A percentile compares a stretch with the other conserved stretches of the same genome.
Evolutionary conservation across 75 land plant genomes (phyloP).

Genomic region (Pinus tabuliformis): DNA sequence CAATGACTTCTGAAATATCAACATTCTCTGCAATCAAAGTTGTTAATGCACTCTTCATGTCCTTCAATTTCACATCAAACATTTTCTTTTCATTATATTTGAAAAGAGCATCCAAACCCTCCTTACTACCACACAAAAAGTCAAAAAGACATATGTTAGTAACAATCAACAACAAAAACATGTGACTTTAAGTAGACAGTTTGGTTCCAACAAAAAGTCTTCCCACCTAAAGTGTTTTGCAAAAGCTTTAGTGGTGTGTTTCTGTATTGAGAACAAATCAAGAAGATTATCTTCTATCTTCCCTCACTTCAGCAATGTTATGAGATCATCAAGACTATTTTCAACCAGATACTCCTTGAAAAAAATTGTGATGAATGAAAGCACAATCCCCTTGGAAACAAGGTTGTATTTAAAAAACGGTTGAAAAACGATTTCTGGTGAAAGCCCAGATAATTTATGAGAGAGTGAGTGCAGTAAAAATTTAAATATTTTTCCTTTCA

Average conservation of each 20-base stretch:
- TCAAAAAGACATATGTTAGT: not conserved
- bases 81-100: conserved; percentile 91
- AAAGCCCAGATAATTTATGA: conserved; percentile 91
- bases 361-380: conserved; percentile 78
- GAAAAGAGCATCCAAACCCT: conserved; percentile 67
- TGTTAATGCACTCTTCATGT: conserved; percentile 72
- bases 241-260: conserved; percentile 73
- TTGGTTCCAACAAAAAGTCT: too few species aligned
- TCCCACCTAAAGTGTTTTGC: conserved; percentile 88
- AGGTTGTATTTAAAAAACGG: conserved; percentile 90
- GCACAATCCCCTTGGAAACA: conserved; percentile 87
- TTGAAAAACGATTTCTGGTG: conserved; percentile 89
- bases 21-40: conserved; percentile 70
- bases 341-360: conserved; percentile 90
- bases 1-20: conserved; percentile 83
- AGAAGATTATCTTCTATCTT: conserved; percentile 95
- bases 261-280: conserved; percentile 79
- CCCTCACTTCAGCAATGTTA: conserved; percentile 79
- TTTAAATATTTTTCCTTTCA: conserved; percentile 88
- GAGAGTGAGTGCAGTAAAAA: conserved; percentile 95
- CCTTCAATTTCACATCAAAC: conserved; percentile 92
- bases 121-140: conserved; percentile 56
- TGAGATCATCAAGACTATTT: conserved; percentile 88
- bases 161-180: not conserved
- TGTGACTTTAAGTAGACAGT: not conserved